A percentile compares a stretch with the other conserved stretches of the same genome.
These are phyloP conservation scores for Rhododendron ovatum DNA, from an alignment of 148 eudicot species.

Conservation along the genomic window DNA sequence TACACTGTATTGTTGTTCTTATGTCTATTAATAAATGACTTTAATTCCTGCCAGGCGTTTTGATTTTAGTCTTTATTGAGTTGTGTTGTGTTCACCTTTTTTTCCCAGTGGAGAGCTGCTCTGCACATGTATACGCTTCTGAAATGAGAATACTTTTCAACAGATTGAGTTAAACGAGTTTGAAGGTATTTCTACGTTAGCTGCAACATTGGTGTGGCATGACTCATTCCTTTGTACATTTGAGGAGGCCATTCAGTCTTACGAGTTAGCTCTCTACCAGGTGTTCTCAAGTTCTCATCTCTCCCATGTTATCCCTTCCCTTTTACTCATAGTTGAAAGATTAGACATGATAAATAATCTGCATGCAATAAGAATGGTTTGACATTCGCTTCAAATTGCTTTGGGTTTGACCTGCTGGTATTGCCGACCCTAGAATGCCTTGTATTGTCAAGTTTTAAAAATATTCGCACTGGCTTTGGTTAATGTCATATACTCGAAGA, in stretches of 20 bases:
- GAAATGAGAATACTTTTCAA: slow-evolving; percentile 17
- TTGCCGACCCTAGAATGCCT: not conserved
- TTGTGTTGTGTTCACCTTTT: slow-evolving; percentile 13
- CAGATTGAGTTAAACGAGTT: slow-evolving; percentile 87
- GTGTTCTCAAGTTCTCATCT: slow-evolving; percentile 28
- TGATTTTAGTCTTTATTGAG: slow-evolving; percentile 7
- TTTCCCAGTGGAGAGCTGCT: slow-evolving; percentile 12
- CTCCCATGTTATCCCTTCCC: slow-evolving; percentile 5
- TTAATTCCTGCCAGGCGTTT: not conserved
- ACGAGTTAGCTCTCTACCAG: slow-evolving; percentile 56
- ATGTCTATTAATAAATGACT: not conserved
- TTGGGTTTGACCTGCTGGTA: not conserved
- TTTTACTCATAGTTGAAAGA: not conserved
- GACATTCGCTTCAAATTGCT: not conserved
- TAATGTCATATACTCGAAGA: not conserved
- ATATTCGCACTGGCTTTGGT: not conserved
- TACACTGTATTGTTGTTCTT: not conserved
- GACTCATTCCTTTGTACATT: slow-evolving; percentile 43
- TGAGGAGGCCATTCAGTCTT: slow-evolving; percentile 56
- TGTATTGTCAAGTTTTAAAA: not conserved
- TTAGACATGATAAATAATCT: not conserved
- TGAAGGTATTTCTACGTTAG: slow-evolving; percentile 56
- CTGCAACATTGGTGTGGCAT: slow-evolving; percentile 81
- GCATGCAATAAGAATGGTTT: not conserved
- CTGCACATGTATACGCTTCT: slow-evolving; percentile 5